phyloP scores from a whole-genome alignment of 2,329 filamentous ascomycete genomes.

The Niveomyces coronatus region DNA sequence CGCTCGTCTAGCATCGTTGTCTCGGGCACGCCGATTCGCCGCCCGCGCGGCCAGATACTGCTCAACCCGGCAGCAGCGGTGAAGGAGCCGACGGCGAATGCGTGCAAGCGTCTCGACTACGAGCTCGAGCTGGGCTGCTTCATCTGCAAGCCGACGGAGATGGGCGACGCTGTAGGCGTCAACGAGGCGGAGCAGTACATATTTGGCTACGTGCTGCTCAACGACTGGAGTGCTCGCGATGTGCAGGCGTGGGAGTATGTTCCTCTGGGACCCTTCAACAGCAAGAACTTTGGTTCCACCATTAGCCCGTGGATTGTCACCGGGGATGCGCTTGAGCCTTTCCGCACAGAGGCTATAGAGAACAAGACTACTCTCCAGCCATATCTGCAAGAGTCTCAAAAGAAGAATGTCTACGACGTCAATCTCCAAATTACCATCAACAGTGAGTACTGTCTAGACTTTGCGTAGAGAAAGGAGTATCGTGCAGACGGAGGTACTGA shows the following conservation, averaged over 20 bases:
- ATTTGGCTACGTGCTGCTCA: slow-evolving; percentile 58
- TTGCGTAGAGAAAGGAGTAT: no score
- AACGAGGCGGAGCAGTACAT: slow-evolving; percentile 57
- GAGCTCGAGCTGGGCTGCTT: slow-evolving; percentile 74
- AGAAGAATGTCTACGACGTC: slow-evolving; percentile 26
- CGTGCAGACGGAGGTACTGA: no score
- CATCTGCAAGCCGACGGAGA: slow-evolving; percentile 52
- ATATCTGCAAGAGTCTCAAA: slow-evolving; percentile 45
- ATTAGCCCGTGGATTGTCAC: slow-evolving; percentile 55
- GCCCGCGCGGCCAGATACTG: slow-evolving; percentile 66
- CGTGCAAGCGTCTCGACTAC: slow-evolving; percentile 56
- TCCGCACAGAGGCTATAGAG: slow-evolving; percentile 14
- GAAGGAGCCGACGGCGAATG: slow-evolving; percentile 47
- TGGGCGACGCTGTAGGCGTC: slow-evolving; percentile 58
- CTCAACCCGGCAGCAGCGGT: slow-evolving; percentile 35
- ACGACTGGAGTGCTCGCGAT: slow-evolving; percentile 55
- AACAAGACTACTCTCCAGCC: slow-evolving; percentile 26
- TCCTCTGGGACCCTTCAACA: slow-evolving; percentile 51
- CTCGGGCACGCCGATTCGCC: slow-evolving; percentile 60
- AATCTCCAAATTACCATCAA: slow-evolving; percentile 28
- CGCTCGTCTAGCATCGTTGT: slow-evolving; percentile 66
- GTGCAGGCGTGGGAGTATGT: slow-evolving; percentile 53
- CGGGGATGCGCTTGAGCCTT: slow-evolving; percentile 40
- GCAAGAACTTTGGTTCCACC: slow-evolving; percentile 49
- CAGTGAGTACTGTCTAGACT: slow-evolving; percentile 22